phyloP scores from a whole-genome alignment of 2,329 filamentous ascomycete species.

The Zymoseptoria passerinii region DNA sequence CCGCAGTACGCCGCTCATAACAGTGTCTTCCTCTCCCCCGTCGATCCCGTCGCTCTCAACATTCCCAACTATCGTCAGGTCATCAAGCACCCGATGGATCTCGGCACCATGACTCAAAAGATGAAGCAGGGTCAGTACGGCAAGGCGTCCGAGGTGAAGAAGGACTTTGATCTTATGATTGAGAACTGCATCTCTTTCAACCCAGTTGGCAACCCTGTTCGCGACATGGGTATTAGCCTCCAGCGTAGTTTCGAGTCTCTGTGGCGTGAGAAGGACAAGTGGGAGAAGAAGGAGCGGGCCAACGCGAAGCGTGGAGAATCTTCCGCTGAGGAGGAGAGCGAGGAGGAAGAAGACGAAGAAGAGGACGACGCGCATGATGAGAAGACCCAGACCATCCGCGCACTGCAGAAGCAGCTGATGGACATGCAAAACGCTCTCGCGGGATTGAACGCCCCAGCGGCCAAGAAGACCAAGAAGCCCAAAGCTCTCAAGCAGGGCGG shows the following conservation, averaged over 20 bases:
- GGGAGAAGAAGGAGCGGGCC: conserved; percentile 67
- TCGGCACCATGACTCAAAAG: conserved; percentile 71
- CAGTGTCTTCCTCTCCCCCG: conserved; percentile 69
- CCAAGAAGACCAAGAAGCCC: conserved; percentile 35
- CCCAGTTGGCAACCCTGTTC: conserved; percentile 64
- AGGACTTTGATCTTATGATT: conserved; percentile 74
- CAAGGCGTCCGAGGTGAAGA: conserved; percentile 75
- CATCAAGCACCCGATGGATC: conserved; percentile 96
- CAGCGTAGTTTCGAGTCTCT: conserved; percentile 67
- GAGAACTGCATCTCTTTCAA: conserved; percentile 93
- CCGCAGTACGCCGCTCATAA: conserved; percentile 61
- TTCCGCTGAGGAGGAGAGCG: conserved; percentile 63
- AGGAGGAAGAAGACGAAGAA: conserved; percentile 55
- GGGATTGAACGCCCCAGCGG: conserved; percentile 33
- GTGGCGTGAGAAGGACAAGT: conserved; percentile 71
- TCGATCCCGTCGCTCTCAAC: conserved; percentile 87
- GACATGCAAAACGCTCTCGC: conserved; percentile 38
- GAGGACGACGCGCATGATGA: conserved; percentile 35
- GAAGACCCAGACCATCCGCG: conserved; percentile 50
- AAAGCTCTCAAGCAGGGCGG: conserved; percentile 17
- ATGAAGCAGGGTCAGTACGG: conserved; percentile 71
- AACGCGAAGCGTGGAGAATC: conserved; percentile 58
- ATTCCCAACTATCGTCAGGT: conserved; percentile 89
- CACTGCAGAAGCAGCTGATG: conserved; percentile 60
- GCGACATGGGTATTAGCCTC: conserved; percentile 61